A percentile compares a stretch with the other conserved stretches of the same genome.
Evolutionary conservation across 331 rosid species (phyloP).

Genomic region (Quercus lobata): DNA sequence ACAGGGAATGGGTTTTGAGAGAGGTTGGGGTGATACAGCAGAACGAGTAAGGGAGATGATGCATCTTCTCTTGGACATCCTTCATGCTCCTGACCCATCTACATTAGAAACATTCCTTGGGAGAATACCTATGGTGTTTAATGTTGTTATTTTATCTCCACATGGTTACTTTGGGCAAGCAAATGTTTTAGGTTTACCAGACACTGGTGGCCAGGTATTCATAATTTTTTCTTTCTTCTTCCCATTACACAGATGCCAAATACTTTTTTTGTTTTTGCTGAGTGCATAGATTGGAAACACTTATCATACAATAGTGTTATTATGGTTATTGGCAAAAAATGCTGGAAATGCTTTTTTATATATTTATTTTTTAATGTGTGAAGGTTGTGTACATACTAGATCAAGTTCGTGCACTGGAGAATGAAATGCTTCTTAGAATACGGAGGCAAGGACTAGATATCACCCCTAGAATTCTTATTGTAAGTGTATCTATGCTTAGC

Average conservation of each 20-base stretch:
- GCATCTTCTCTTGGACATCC: constrained; percentile 73
- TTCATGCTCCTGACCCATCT: constrained; percentile 93
- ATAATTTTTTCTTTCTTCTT: constrained; percentile 1
- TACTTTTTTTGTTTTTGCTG: background rate
- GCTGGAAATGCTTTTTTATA: background rate
- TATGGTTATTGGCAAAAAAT: background rate
- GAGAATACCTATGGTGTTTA: constrained; percentile 91
- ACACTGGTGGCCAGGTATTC: constrained; percentile 96
- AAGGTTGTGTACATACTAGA: constrained; percentile 93
- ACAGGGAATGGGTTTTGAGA: constrained; percentile 84
- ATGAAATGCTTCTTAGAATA: constrained; percentile 80
- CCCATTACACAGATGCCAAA: background rate
- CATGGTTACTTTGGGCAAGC: constrained; percentile 99
- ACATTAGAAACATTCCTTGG: constrained; percentile 81
- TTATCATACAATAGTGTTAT: background rate
- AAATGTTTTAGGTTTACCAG: constrained; percentile 93
- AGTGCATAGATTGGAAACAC: background rate
- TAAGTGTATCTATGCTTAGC: constrained; percentile 29
- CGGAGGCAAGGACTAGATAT: constrained; percentile 80
- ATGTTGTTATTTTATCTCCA: constrained; percentile 89
- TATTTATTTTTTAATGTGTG: constrained; percentile 8
- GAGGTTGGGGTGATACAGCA: constrained; percentile 89
- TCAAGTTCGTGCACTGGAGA: constrained; percentile 96
- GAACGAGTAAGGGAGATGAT: constrained; percentile 60
- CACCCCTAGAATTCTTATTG: constrained; percentile 77